Base-by-base conservation (phyloP, 805 yeast species). In the Candida namnaoensis region DNA sequence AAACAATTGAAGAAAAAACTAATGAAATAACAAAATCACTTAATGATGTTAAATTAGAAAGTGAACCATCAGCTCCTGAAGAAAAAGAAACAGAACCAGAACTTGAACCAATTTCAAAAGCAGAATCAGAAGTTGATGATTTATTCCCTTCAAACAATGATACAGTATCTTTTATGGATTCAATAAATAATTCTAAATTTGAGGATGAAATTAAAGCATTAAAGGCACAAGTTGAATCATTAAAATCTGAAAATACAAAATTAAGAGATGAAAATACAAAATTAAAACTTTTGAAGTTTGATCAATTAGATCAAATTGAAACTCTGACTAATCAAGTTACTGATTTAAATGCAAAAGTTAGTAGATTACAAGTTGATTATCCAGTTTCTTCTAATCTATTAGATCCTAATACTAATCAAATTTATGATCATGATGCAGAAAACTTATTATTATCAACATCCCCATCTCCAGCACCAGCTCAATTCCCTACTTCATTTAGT, bases 241-340 rank as follows among this genome's bases (percentile, higher is more conserved):
- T 74, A 7, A 51, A 51, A 24, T 47, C 50, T 7, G 54, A 67
- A 40, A 46, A 67, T 24, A 49, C 46, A 26, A 43, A 42, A 13
- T 52, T 73, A 4, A 69, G 69, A 36, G 45, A 53, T 27, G 71
- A 71, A 40, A 45, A 69, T 13, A 72, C 66, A 36, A 50, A 53
- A 4, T 45, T 64, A 11, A 64, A 63, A 24, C 55, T 64, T 24
- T 62, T 61, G 32, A 54, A 62, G 41, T 45, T 70, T 28, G 63
- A 65, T 24, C 61, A 60, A 19, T 55, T 61, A 35, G 62, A 68
- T 6, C 52, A 60, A 34, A 53, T 58, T 24, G 60, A 64, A 40
- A 56, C 57, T 5, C 45, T 57, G n/a, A 49, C 57, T 41, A 50
- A 56, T 7, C 48, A 51, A 35, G 43, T 57, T 11, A 44, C 50